Base-by-base conservation (phyloP, 345 rosid genomes). In the Lepidium sativum region DNA sequence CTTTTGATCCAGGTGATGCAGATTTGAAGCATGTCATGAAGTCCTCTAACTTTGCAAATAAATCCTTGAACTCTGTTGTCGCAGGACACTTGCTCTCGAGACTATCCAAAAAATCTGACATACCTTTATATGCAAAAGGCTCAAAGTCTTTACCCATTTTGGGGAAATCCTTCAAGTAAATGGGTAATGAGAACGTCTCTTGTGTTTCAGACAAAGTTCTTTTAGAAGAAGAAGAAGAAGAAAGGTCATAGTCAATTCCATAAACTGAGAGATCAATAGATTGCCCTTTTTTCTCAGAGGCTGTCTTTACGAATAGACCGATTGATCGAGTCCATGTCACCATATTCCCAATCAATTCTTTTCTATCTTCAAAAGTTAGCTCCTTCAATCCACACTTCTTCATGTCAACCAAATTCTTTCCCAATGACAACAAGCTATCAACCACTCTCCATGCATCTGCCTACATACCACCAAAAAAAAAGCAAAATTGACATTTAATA, bases 181-280 rank as follows among this genome's bases (percentile, higher is more conserved):
- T 16, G 16, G 60, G 44, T 35, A 52, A 52, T 17, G 23, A 31
- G 23, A 52, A 52, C 4, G 57, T 31, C 16, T 39, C 57, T 52
- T 52, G 39, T 31, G 23, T 49, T 49, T 54, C 17, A 50, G n/a
- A 29, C 39, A 64, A 4, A 54, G 9, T 8, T 51, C 68, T 64
- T 41, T 51, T n/a, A 5, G 44, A 37, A 23, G 58, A 13, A 16
- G 58, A 13, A 16, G 58, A 27, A 37, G 48, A 18, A 5, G 13
- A 2, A 11, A 9, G 13, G 23, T 47, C 67, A 62, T 62, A 34
- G 44, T 65, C 70, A 14, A 65, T 42, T 56, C 71, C 71, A 34
- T 55, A 55, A 15, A 54, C 4, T 44, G 63, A 44, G 10, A 66
- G 21, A 56, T 55, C 71, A 45, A 67, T 54, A 45, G 71, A 15